Evolutionary conservation across 305 asterid genomes (phyloP), one percentile per base, ranked within the genome.

Genomic region (Nicotiana rustica): DNA sequence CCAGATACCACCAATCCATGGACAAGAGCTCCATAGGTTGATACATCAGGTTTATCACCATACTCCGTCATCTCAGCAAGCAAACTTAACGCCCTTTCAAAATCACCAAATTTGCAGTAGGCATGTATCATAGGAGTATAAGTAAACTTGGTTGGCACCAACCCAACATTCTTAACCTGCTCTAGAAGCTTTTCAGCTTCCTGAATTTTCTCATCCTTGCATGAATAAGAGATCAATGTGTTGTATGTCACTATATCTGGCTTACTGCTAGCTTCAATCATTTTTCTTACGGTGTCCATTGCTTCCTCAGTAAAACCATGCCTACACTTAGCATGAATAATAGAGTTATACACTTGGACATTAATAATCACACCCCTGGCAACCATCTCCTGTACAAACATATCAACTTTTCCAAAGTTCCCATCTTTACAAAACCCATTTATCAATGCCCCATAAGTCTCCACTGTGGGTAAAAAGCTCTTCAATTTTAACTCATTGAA

Each of bases 371-470:
- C 36, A 33, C 97, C 95, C 67, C 90, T 88, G 6, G 87, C 89
- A 62, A 84, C 88, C 98, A 96, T 93, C 86, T 94, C 97, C 73
- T 87, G 83, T 77, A 93, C 73, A 86, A 96, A 86, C 87, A 81
- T 79, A 77, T 91, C 91, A 67, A 91, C 89, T 83, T 85, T 83
- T 86, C 79, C 90, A 86, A 96, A 94, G 47, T 90, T 88, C 79
- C 97, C 94, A 78, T 69, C 80, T 85, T 84, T 93, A 86, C 97
- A 94, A 66, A 90, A 91, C 19, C 97, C 97, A 80, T 90, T 86
- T 78, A 94, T 81, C 79, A 94, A 87, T 52, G 98, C 91, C 82
- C 97, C 97, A 83, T 94, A 96, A 56, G 99, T 94, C 89, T 92
- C 92, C 61, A 88, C 88, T 4, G 90, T 91, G 29, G 97, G 93